Evolutionary conservation across 768 basidiomycete genomes (phyloP).

Genomic region (Mycena galopus): DNA sequence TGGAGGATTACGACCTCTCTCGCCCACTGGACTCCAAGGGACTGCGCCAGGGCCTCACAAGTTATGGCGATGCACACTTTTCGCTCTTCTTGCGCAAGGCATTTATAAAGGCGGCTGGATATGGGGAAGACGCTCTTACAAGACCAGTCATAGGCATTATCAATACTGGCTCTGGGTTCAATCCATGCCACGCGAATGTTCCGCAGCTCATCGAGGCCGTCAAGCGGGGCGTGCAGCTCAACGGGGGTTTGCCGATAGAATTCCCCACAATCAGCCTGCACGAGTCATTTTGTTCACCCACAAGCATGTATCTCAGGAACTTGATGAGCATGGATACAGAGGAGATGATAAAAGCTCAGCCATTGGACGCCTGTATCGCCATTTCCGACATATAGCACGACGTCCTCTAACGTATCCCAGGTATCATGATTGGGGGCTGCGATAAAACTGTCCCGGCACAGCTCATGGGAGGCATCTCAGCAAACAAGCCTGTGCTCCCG

Average conservation of each 20-base stretch:
- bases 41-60: constrained; percentile 35
- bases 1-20: constrained; percentile 37
- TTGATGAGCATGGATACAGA: constrained; percentile 37
- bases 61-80: constrained; percentile 36
- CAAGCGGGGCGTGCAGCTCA: constrained; percentile 35
- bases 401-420: background rate
- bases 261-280: constrained; percentile 37
- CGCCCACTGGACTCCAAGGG: constrained; percentile 28
- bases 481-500: constrained; percentile 34
- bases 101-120: constrained; percentile 36
- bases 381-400: background rate
- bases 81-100: constrained; percentile 37
- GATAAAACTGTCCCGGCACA: constrained; percentile 37
- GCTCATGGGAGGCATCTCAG: constrained; percentile 37
- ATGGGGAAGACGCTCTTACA: constrained; percentile 36
- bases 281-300: constrained; percentile 35
- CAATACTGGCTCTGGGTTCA: constrained; percentile 34
- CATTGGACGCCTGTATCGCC: constrained; percentile 34
- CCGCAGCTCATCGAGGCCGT: constrained; percentile 37
- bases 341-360: constrained; percentile 39
- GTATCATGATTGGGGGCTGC: constrained; percentile 38
- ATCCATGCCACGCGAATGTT: constrained; percentile 37
- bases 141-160: constrained; percentile 36
- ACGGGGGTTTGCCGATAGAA: constrained; percentile 35
- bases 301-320: constrained; percentile 37